A percentile compares a stretch with the other conserved stretches of the same genome.
phyloP scores from a whole-genome alignment of 2,329 filamentous ascomycete species.

The Trichophyton verrucosum region DNA sequence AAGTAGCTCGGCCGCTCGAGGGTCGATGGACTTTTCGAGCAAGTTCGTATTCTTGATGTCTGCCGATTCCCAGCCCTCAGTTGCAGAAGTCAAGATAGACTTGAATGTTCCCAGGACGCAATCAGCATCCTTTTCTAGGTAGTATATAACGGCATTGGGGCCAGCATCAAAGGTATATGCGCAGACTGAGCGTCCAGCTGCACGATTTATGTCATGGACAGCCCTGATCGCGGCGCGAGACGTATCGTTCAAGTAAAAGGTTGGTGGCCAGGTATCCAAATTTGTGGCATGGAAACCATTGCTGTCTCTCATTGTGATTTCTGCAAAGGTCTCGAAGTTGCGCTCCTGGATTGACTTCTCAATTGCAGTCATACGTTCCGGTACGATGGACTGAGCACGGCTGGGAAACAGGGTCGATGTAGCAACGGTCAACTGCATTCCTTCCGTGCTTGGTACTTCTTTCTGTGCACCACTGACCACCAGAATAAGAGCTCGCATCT shows the following conservation, averaged over 20 bases:
- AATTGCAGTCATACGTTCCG: slow-evolving; percentile 71
- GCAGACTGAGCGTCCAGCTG: slow-evolving; percentile 65
- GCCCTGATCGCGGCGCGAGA: slow-evolving; percentile 74
- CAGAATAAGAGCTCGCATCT: slow-evolving; percentile 83
- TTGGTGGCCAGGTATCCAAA: slow-evolving; percentile 88
- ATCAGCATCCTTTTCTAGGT: slow-evolving; percentile 63
- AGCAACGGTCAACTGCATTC: slow-evolving; percentile 93
- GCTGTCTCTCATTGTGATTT: slow-evolving; percentile 89
- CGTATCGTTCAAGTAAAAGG: slow-evolving; percentile 97
- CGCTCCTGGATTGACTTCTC: slow-evolving; percentile 62
- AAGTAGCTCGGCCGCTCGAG: slow-evolving; percentile 48
- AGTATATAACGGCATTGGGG: slow-evolving; percentile 94
- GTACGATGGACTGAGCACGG: slow-evolving; percentile 64
- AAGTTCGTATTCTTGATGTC: slow-evolving; percentile 42
- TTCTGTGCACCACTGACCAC: slow-evolving; percentile 93
- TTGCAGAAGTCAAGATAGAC: slow-evolving; percentile 54
- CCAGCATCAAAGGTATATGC: slow-evolving; percentile 98
- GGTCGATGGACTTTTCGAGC: slow-evolving; percentile 46
- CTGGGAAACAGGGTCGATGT: slow-evolving; percentile 79
- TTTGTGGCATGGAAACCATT: slow-evolving; percentile 96
- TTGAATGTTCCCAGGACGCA: slow-evolving; percentile 69
- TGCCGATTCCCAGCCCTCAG: slow-evolving; percentile 37
- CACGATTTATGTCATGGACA: slow-evolving; percentile 77
- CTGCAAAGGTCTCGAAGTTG: slow-evolving; percentile 78
- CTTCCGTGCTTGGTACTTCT: slow-evolving; percentile 79